Conservation (phyloP, 768 basidiomycete genomes). For the Lepiota subincarnata region DNA sequence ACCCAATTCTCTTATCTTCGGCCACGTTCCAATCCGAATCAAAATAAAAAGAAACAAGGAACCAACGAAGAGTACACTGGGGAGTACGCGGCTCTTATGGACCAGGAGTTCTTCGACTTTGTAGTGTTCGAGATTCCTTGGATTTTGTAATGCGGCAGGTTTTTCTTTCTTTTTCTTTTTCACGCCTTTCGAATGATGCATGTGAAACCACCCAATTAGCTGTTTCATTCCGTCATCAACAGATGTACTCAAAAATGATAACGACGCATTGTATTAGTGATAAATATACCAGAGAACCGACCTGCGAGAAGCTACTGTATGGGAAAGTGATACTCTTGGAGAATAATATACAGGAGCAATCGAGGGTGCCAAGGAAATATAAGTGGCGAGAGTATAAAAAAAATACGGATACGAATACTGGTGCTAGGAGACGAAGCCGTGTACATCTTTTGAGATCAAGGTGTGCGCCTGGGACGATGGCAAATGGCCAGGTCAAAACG, state of each 20-base stretch:
- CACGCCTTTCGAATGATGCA: neutral
- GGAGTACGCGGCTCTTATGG: slow-evolving; percentile 90
- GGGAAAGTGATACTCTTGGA: slow-evolving; percentile 10
- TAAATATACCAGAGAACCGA: slow-evolving; percentile 13
- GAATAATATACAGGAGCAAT: slow-evolving; percentile 15
- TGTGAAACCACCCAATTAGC: neutral
- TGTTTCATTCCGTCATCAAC: neutral
- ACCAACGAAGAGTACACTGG: slow-evolving; percentile 72
- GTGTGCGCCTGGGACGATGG: neutral
- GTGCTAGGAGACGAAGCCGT: neutral
- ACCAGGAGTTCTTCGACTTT: slow-evolving; percentile 95
- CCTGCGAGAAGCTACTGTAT: slow-evolving; percentile 8
- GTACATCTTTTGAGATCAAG: neutral
- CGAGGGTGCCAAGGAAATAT: neutral
- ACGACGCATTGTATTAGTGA: slow-evolving; percentile 14
- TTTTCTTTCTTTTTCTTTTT: no score
- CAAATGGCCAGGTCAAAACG: slow-evolving; percentile 8
- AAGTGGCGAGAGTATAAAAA: neutral
- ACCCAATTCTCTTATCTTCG: slow-evolving; percentile 78
- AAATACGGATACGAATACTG: no score
- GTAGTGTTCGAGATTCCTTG: slow-evolving; percentile 92
- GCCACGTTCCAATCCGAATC: slow-evolving; percentile 56
- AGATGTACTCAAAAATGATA: neutral
- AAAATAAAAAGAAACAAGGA: slow-evolving; percentile 36
- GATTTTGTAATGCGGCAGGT: slow-evolving; percentile 60